These are phyloP conservation scores for Nothophytophthora sp. DNA, from an alignment of 352 stramenopile genomes.

Conservation along the genomic window DNA sequence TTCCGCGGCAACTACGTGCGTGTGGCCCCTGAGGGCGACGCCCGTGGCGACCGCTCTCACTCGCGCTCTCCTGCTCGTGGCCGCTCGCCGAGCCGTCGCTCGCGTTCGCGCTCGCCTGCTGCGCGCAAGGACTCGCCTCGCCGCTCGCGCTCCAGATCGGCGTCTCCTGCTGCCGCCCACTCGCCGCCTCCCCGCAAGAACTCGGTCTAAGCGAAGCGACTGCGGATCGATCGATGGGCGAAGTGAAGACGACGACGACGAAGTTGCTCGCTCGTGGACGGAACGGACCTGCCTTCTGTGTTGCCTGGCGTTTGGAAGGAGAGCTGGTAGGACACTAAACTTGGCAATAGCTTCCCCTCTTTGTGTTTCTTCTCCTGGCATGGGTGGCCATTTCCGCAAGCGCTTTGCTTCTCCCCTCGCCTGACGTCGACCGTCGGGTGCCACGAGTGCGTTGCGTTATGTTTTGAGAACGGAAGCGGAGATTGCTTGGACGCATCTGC, in stretches of 20 bases:
- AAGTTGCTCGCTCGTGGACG: too few relatives aligned
- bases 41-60: slow-evolving; percentile 45
- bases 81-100: slow-evolving; percentile 58
- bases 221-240: too few relatives aligned
- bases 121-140: slow-evolving; percentile 65
- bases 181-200: slow-evolving; percentile 72
- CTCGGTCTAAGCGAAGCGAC: slow-evolving; percentile 61
- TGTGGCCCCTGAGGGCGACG: slow-evolving; percentile 52
- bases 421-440: too few relatives aligned
- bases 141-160: slow-evolving; percentile 65
- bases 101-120: slow-evolving; percentile 68
- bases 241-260: too few relatives aligned
- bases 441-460: too few relatives aligned
- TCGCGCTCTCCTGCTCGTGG: slow-evolving; percentile 63
- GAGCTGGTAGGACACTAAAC: slow-evolving; percentile 21
- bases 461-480: too few relatives aligned
- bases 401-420: too few relatives aligned
- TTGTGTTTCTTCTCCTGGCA: slow-evolving; percentile 4
- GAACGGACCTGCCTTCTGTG: slow-evolving; percentile 15
- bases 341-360: slow-evolving; percentile 28
- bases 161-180: slow-evolving; percentile 44
- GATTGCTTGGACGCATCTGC: too few relatives aligned
- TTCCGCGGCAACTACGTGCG: slow-evolving; percentile 87
- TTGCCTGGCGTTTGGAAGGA: slow-evolving; percentile 23
- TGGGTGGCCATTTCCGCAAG: not conserved